phyloP scores from a whole-genome alignment of 176 grass and related monocot genomes.

The Oryza nivara region DNA sequence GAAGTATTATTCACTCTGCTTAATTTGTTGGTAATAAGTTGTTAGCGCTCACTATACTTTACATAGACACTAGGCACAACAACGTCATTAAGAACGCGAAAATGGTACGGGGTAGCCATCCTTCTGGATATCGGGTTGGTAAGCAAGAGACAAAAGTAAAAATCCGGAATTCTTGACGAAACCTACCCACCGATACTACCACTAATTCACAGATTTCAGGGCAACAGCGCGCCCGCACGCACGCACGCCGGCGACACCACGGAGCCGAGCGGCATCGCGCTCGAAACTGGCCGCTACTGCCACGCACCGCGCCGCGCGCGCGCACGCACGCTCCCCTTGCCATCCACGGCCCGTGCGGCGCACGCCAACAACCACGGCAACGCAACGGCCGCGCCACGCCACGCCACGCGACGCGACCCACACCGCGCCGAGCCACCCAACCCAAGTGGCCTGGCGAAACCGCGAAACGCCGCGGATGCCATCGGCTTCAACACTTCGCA shows the following conservation, averaged over 20 bases:
- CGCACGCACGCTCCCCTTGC: neutral
- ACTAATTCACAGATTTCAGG: neutral
- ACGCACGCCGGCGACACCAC: neutral
- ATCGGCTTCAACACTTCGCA: neutral
- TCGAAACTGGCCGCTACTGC: neutral
- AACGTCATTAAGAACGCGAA: neutral
- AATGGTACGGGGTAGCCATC: constrained; percentile 14
- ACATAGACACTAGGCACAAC: neutral
- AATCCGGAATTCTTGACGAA: neutral
- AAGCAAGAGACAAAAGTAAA: constrained; percentile 17
- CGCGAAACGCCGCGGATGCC: no score
- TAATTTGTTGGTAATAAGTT: constrained; percentile 7
- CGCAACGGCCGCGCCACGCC: neutral
- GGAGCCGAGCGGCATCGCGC: neutral
- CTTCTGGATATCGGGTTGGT: constrained; percentile 33
- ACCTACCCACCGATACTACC: neutral
- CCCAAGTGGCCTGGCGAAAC: neutral
- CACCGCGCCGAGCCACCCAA: neutral
- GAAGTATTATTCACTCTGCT: constrained; percentile 12
- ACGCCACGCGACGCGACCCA: neutral
- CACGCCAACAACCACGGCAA: neutral
- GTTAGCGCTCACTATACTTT: neutral
- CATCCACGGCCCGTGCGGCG: neutral
- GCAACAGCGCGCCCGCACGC: neutral
- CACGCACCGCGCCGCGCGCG: no score